phyloP scores from a whole-genome alignment of 371 early-diverging fungal genomes.

The Mortierella sp. region DNA sequence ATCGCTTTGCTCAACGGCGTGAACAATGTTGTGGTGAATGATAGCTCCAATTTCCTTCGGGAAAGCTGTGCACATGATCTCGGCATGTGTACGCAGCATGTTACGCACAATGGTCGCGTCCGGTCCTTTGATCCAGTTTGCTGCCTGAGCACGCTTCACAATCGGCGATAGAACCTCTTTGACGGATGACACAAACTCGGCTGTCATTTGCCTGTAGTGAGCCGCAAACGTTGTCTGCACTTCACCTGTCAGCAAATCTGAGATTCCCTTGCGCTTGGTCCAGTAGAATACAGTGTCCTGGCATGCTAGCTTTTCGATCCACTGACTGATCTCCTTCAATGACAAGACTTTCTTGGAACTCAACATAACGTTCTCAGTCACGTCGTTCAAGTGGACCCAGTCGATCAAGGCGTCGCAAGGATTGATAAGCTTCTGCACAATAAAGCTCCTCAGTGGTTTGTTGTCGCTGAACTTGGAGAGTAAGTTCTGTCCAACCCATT shows the following conservation, averaged over 20 bases:
- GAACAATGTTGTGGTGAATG: slow-evolving; percentile 12
- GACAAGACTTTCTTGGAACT: slow-evolving; percentile 9
- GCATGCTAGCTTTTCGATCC: slow-evolving; percentile 25
- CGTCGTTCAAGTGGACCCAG: slow-evolving; percentile 37
- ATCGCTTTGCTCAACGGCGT: background rate
- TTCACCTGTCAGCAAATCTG: slow-evolving; percentile 3
- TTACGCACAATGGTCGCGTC: slow-evolving; percentile 22
- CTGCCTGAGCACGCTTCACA: slow-evolving; percentile 26
- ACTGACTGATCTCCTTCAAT: slow-evolving; percentile 20
- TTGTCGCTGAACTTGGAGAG: slow-evolving; percentile 15
- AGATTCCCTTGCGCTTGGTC: slow-evolving; percentile 7
- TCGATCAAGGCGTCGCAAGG: slow-evolving; percentile 33
- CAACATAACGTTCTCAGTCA: slow-evolving; percentile 7
- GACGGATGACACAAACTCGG: background rate
- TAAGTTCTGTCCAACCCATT: slow-evolving; percentile 22
- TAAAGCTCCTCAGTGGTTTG: slow-evolving; percentile 1
- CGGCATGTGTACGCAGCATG: slow-evolving; percentile 2
- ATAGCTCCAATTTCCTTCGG: slow-evolving; percentile 16
- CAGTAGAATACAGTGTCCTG: slow-evolving; percentile 36
- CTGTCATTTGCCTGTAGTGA: background rate
- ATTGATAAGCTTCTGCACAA: slow-evolving; percentile 18
- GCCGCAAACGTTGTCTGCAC: background rate
- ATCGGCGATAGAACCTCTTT: slow-evolving; percentile 18
- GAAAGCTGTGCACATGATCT: slow-evolving; percentile 14
- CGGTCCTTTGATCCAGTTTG: slow-evolving; percentile 32